Evolutionary conservation across 1,284 basidiomycete species (phyloP).

Genomic region (Pseudozyma sp.): DNA sequence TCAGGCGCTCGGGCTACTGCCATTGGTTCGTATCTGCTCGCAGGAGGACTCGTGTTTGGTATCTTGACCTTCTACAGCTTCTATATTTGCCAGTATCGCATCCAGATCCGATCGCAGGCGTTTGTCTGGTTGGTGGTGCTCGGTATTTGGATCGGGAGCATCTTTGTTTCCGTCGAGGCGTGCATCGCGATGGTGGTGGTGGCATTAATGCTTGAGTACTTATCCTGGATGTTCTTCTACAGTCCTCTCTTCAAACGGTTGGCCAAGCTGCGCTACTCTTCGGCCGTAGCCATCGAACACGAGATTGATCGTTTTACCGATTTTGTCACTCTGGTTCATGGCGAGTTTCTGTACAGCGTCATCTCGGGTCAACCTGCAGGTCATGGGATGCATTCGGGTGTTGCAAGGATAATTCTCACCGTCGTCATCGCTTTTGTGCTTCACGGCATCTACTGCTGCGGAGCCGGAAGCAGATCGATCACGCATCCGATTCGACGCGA

Average conservation of each 20-base stretch:
- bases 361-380: constrained; percentile 49
- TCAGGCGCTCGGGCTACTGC: constrained; percentile 49
- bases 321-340: constrained; percentile 60
- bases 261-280: constrained; percentile 52
- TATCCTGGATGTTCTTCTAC: constrained; percentile 55
- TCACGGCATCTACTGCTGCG: constrained; percentile 51
- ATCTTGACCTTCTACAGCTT: constrained; percentile 47
- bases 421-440: constrained; percentile 51
- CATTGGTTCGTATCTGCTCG: constrained; percentile 54
- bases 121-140: constrained; percentile 39
- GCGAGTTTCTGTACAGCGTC: constrained; percentile 54
- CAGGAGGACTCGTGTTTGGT: constrained; percentile 42
- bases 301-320: constrained; percentile 61
- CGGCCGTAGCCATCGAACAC: constrained; percentile 60
- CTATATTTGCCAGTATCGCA: constrained; percentile 60
- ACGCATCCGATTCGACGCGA: constrained; percentile 47
- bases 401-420: constrained; percentile 49
- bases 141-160: constrained; percentile 53
- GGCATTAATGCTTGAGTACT: constrained; percentile 52
- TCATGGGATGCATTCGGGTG: constrained; percentile 44
- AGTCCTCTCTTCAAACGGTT: constrained; percentile 50
- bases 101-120: constrained; percentile 49
- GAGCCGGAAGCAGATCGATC: constrained; percentile 39
- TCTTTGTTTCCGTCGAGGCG: constrained; percentile 45
- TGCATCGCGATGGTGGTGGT: constrained; percentile 54